phyloP scores from a whole-genome alignment of 371 early-diverging fungal genomes.

The Amoeboaphelidium protococcarum region DNA sequence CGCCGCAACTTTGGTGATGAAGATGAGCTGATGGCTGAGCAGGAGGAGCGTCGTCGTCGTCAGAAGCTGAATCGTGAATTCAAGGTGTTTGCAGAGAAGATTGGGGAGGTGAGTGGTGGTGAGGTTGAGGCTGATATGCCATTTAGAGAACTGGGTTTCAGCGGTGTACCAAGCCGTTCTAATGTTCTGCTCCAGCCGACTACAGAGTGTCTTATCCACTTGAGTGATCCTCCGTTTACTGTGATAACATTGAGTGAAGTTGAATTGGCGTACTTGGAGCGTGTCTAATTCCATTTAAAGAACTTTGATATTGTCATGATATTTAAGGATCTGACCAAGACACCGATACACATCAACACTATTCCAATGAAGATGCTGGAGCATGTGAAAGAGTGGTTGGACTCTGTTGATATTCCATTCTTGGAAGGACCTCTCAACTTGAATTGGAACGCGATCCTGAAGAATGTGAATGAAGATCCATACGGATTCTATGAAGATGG shows the following conservation, averaged over 20 bases:
- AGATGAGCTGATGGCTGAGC: slow-evolving; percentile 83
- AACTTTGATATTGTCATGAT: slow-evolving; percentile 98
- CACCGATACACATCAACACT: slow-evolving; percentile 86
- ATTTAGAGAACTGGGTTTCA: slow-evolving; percentile 78
- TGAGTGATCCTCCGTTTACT: slow-evolving; percentile 89
- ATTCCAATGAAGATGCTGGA: slow-evolving; percentile 85
- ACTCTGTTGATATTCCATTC: slow-evolving; percentile 84
- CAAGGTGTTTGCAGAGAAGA: slow-evolving; percentile 67
- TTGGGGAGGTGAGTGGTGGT: slow-evolving; percentile 45
- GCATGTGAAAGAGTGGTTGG: slow-evolving; percentile 93
- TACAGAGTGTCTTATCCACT: slow-evolving; percentile 67
- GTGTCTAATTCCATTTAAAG: slow-evolving; percentile 92
- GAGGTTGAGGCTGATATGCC: slow-evolving; percentile 78
- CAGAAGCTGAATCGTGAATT: slow-evolving; percentile 81
- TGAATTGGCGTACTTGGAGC: slow-evolving; percentile 93
- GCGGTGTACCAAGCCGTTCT: slow-evolving; percentile 86
- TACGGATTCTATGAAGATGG: slow-evolving; percentile 83
- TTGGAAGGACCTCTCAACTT: slow-evolving; percentile 92
- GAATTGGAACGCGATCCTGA: slow-evolving; percentile 96
- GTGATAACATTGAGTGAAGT: slow-evolving; percentile 83
- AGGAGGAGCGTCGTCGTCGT: slow-evolving; percentile 71
- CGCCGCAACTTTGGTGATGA: slow-evolving; percentile 81
- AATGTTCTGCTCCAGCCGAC: slow-evolving; percentile 90
- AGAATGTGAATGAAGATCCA: slow-evolving; percentile 89
- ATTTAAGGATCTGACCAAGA: slow-evolving; percentile 71